These are phyloP conservation scores for Lotus japonicus DNA, from an alignment of 306 rosid genomes.

Conservation along the genomic window DNA sequence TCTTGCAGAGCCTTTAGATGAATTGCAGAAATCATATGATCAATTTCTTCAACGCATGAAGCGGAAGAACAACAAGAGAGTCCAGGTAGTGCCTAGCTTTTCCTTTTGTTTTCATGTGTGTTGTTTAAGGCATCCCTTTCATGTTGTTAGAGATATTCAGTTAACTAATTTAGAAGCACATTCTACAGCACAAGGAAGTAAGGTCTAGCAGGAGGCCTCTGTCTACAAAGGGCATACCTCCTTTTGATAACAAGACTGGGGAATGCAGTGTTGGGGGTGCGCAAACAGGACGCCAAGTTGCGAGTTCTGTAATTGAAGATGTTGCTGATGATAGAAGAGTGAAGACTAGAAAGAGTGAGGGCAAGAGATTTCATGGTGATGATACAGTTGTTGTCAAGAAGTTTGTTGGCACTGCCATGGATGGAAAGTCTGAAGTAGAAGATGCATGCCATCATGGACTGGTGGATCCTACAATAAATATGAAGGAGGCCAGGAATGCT, in stretches of 20 bases:
- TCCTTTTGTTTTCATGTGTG: background rate
- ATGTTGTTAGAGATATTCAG: background rate
- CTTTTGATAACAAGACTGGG: constrained; percentile 24
- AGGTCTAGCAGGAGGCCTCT: constrained; percentile 37
- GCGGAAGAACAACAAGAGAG: constrained; percentile 46
- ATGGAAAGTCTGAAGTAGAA: constrained; percentile 75
- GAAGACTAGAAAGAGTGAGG: constrained; percentile 27
- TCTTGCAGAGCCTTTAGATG: constrained; percentile 81
- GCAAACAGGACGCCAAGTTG: constrained; percentile 16
- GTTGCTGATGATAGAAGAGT: constrained; percentile 19
- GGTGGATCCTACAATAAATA: constrained; percentile 90
- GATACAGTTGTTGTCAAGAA: constrained; percentile 62
- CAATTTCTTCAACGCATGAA: constrained; percentile 73
- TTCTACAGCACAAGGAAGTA: constrained; percentile 37
- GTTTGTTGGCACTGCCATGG: constrained; percentile 75
- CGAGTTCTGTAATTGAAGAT: constrained; percentile 16
- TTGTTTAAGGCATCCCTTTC: constrained; percentile 9
- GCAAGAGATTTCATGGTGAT: constrained; percentile 41
- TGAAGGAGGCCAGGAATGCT: constrained; percentile 90
- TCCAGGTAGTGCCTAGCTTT: constrained; percentile 39
- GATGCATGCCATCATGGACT: constrained; percentile 87
- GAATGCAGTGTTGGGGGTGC: constrained; percentile 12
- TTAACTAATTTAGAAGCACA: constrained; percentile 22
- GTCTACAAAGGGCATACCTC: constrained; percentile 22
- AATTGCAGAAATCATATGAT: constrained; percentile 72